Percentiles rank a stretch among this genome's conserved stretches.
phyloP scores from a whole-genome alignment of 169 alveolate species.

The Perkinsus marinus region DNA sequence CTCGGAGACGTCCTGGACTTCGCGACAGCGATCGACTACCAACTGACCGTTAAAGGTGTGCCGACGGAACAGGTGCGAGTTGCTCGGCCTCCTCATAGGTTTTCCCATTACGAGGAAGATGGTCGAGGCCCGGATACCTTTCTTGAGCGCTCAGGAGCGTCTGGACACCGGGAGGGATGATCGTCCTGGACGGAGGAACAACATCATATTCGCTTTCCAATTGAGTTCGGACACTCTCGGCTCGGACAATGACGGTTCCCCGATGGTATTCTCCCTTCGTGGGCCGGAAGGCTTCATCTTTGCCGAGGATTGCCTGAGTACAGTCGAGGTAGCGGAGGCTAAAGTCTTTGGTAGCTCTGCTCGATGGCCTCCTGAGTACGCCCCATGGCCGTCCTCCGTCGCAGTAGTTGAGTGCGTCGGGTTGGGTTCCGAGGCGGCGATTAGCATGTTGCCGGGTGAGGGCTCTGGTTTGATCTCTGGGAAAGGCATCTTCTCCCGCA shows the following conservation, averaged over 20 bases:
- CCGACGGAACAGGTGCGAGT: background rate
- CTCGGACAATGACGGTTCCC: background rate
- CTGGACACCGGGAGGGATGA: background rate
- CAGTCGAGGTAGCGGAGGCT: background rate
- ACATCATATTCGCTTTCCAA: background rate
- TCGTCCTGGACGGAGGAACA: background rate
- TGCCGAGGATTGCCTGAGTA: background rate
- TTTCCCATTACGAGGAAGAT: background rate
- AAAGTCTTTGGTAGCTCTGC: background rate
- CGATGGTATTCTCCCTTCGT: background rate
- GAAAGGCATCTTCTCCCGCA: background rate
- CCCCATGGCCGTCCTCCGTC: background rate
- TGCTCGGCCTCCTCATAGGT: background rate
- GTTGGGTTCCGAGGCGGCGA: background rate
- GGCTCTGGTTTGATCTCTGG: background rate
- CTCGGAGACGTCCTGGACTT: background rate
- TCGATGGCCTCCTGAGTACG: background rate
- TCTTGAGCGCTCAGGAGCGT: background rate
- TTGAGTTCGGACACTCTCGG: background rate
- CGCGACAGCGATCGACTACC: background rate
- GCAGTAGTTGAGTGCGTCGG: background rate
- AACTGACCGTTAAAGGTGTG: background rate
- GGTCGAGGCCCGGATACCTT: background rate
- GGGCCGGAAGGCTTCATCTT: background rate
- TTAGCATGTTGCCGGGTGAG: background rate